Conservation (phyloP, 2,329 filamentous ascomycete genomes). For the Ophiostoma angusticollis region DNA sequence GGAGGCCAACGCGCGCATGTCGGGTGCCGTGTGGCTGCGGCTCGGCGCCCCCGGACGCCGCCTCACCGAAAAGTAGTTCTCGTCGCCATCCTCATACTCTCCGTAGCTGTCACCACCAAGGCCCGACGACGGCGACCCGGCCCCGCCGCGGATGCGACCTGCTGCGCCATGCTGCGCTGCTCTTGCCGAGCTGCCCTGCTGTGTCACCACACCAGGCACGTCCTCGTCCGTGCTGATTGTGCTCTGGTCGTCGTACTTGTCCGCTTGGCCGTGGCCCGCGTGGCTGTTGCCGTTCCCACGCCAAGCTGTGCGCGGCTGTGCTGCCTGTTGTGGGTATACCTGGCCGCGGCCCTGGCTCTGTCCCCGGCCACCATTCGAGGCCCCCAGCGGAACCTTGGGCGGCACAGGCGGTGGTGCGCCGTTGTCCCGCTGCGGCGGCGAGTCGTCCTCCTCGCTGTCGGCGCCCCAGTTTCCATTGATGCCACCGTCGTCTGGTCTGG, state of each 20-base stretch:
- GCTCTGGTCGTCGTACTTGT: conserved; percentile 20
- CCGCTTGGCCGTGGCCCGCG: too few relatives aligned
- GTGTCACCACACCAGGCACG: conserved; percentile 12
- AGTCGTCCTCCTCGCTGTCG: conserved; percentile 26
- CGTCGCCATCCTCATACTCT: conserved; percentile 44
- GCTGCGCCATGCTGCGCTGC: not conserved
- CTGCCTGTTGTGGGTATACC: not conserved
- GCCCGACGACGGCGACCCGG: conserved; percentile 16
- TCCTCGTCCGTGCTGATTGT: conserved; percentile 14
- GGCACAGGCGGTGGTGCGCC: conserved; percentile 2
- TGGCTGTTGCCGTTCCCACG: not conserved
- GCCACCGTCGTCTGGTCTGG: conserved; percentile 35
- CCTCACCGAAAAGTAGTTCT: conserved; percentile 40
- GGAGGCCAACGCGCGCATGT: not conserved
- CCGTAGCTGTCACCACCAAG: conserved; percentile 20
- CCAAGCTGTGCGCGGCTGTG: not conserved
- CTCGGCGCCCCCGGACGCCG: conserved; percentile 17
- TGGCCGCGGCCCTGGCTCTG: not conserved
- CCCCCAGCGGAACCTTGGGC: not conserved
- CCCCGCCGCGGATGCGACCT: conserved; percentile 11
- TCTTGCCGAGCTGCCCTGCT: not conserved
- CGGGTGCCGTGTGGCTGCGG: conserved; percentile 13
- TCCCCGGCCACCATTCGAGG: not conserved
- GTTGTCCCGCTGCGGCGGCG: not conserved
- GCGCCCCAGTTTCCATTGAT: conserved; percentile 43